A percentile compares a stretch with the other conserved stretches of the same genome.
These are phyloP conservation scores for Syncephalastrum monosporum DNA, from an alignment of 371 early-diverging fungal species.

Conservation along the genomic window DNA sequence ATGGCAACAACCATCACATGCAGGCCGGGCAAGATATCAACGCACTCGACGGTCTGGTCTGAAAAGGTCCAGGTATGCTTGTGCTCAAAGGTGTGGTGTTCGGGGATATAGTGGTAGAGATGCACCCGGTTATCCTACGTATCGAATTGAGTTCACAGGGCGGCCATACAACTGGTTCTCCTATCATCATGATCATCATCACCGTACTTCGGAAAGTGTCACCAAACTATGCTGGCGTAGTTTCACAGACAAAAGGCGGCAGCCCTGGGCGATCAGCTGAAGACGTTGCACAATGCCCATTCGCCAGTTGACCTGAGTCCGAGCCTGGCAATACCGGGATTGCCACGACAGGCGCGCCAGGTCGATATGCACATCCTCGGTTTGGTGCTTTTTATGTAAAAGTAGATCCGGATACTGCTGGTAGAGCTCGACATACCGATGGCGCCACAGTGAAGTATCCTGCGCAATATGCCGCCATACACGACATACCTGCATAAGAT, in stretches of 20 bases:
- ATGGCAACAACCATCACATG: conserved; percentile 46
- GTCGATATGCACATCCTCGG: neutral
- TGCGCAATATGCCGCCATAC: conserved; percentile 35
- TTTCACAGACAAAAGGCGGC: conserved; percentile 38
- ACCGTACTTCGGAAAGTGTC: conserved; percentile 42
- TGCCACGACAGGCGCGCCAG: conserved; percentile 26
- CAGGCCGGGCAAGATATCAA: conserved; percentile 45
- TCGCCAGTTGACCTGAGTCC: conserved; percentile 40
- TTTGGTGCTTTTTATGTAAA: conserved; percentile 19
- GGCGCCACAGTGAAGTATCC: conserved; percentile 40
- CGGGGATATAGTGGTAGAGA: conserved; percentile 30
- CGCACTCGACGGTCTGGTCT: conserved; percentile 37
- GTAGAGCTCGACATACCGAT: conserved; percentile 22
- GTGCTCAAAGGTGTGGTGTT: neutral
- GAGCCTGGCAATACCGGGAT: conserved; percentile 38
- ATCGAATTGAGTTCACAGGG: neutral
- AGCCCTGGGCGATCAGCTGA: conserved; percentile 21
- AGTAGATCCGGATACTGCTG: conserved; percentile 32
- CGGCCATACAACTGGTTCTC: neutral
- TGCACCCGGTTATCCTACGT: conserved; percentile 35
- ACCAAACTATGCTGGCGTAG: conserved; percentile 25
- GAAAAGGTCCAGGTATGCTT: conserved; percentile 34
- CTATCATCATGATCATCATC: neutral
- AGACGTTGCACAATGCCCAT: conserved; percentile 40
- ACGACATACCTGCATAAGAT: conserved; percentile 29